A percentile compares a stretch with the other conserved stretches of the same genome.
These are phyloP conservation scores for Suillus subalutaceus DNA, from an alignment of 768 basidiomycete genomes.

Conservation along the genomic window DNA sequence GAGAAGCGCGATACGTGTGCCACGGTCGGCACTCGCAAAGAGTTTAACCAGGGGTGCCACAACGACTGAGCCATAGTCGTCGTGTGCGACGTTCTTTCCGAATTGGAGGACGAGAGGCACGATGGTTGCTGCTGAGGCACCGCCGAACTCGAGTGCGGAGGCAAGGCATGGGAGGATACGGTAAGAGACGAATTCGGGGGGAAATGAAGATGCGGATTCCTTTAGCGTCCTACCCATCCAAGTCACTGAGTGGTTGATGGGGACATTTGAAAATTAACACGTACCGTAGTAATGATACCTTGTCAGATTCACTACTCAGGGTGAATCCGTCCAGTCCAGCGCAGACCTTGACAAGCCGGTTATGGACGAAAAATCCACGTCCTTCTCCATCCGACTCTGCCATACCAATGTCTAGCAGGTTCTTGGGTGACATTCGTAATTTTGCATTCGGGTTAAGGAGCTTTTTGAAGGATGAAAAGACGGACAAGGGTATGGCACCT, in stretches of 20 bases:
- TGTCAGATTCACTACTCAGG: conserved; percentile 80
- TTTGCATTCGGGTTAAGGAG: conserved; percentile 90
- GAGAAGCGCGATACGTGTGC: conserved; percentile 90
- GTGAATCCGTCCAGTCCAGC: conserved; percentile 84
- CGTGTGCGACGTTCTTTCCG: conserved; percentile 67
- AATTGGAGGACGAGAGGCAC: conserved; percentile 85
- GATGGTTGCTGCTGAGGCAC: conserved; percentile 73
- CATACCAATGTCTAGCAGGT: conserved; percentile 83
- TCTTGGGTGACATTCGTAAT: conserved; percentile 71
- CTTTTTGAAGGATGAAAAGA: conserved; percentile 85
- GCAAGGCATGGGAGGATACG: conserved; percentile 88
- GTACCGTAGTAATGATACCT: conserved; percentile 69
- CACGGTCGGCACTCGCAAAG: conserved; percentile 88
- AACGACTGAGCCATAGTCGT: conserved; percentile 71
- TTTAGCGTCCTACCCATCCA: conserved; percentile 64
- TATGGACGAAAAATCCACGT: conserved; percentile 79
- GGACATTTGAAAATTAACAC: conserved; percentile 8
- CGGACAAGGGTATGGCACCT: conserved; percentile 69
- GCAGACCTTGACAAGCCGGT: conserved; percentile 84
- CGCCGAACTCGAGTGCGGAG: conserved; percentile 77
- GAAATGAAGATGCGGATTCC: conserved; percentile 80
- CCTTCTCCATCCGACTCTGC: conserved; percentile 56
- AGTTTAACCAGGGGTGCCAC: conserved; percentile 82
- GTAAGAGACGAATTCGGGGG: conserved; percentile 81
- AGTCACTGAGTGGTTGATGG: neutral